Evolutionary conservation across 805 yeast genomes (phyloP), one percentile per base, ranked within the genome.

Genomic region (Sugiyamaella americana): DNA sequence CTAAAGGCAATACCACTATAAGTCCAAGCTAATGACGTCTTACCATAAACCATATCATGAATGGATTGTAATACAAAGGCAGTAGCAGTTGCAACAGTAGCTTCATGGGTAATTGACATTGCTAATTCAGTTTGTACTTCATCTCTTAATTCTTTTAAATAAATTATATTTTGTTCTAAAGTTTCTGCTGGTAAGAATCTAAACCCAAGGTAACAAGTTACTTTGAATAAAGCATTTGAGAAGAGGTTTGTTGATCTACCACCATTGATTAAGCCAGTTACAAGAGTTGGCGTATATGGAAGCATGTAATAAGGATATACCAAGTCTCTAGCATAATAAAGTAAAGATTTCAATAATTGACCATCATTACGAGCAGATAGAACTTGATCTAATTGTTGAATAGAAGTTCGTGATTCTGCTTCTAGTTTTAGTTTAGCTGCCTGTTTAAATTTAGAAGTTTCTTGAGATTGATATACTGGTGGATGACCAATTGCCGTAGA

Each of bases 1-100:
- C 51, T 37, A 13, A 44, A 32, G 4, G 51, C 51, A 29, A 47
- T 47, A 19, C 51, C 51, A 39, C 48, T 44, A 35, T 47, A 47
- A 13, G 45, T 30, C 51, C 51, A 47, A 11, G 48, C 51, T 24
- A 40, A 36, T 5, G 51, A 40, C 10, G 42, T 40, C 24, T 41
- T 24, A 5, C 42, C 51, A 16, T 35, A 37, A 8, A 36, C 48
- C 19, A 41, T 41, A 22, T 47, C 51, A 26, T 35, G 37, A 10
- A 35, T 17, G 5, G 45, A 42, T 32, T 42, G 45, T 24, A 42
- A 21, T 3, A 42, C 17, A n/a, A 42, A 42, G 20, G 45, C 45
- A 3, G 38, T 30, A n/a, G 45, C 45, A 42, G 45, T 42, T 18
- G 45, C 45, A 24, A 42, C 36, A 19, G 45, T 24, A 3, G 45